Conservation (phyloP, 2,329 filamentous ascomycete genomes). For the Teratosphaeriaceae sp. region DNA sequence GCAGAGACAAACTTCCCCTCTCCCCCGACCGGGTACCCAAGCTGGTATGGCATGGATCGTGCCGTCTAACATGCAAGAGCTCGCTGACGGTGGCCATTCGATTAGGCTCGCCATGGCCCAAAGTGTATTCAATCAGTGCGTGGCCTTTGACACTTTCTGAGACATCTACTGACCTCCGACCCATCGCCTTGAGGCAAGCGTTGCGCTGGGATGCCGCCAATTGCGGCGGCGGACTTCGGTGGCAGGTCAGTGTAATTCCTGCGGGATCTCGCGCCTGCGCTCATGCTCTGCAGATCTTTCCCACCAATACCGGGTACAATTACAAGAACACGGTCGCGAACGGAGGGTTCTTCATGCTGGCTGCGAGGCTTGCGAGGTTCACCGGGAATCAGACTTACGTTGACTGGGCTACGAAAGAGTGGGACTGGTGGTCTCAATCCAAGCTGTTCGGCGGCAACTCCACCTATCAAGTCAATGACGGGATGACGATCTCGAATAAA, state of each 20-base stretch:
- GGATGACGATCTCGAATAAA: conserved; percentile 37
- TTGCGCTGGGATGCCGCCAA: conserved; percentile 31
- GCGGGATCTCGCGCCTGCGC: too few relatives aligned
- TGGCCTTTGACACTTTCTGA: too few relatives aligned
- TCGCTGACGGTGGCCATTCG: too few relatives aligned
- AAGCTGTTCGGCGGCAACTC: conserved; percentile 39
- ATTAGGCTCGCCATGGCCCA: conserved; percentile 41
- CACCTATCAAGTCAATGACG: conserved; percentile 38
- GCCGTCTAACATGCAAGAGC: too few relatives aligned
- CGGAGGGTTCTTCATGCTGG: conserved; percentile 46
- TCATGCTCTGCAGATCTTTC: too few relatives aligned
- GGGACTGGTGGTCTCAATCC: conserved; percentile 38
- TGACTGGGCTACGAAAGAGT: conserved; percentile 53
- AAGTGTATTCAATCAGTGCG: conserved; percentile 35
- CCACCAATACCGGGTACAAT: conserved; percentile 35
- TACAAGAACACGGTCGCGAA: conserved; percentile 54
- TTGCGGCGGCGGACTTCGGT: conserved; percentile 34
- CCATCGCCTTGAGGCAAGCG: too few relatives aligned
- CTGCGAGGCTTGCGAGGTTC: conserved; percentile 35
- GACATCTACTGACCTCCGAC: too few relatives aligned
- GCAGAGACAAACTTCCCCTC: conserved; percentile 45
- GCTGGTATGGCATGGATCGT: too few relatives aligned
- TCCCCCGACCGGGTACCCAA: conserved; percentile 30
- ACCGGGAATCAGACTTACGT: conserved; percentile 48
- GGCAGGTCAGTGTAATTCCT: too few relatives aligned